These are phyloP conservation scores for Voacanga thouarsii DNA, from an alignment of 257 asterid species.

Conservation along the genomic window DNA sequence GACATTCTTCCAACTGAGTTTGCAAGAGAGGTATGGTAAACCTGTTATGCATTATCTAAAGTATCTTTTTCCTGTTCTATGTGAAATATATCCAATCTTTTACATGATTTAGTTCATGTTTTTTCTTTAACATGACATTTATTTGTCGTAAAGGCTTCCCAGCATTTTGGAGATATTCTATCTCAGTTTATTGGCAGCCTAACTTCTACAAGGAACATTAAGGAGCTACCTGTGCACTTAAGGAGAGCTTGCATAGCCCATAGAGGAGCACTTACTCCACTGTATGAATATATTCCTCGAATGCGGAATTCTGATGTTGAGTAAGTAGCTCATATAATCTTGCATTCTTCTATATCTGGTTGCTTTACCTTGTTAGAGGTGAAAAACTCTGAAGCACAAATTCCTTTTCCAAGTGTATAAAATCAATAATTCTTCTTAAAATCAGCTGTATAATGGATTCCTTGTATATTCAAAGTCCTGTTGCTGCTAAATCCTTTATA, in stretches of 20 bases:
- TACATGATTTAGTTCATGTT: not conserved
- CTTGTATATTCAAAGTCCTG: not conserved
- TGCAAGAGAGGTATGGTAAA: slow-evolving; percentile 71
- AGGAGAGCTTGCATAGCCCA: slow-evolving; percentile 85
- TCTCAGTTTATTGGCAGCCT: slow-evolving; percentile 70
- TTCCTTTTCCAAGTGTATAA: not conserved
- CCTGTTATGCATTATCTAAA: not conserved
- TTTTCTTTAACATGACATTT: slow-evolving; percentile 12
- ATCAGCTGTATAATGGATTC: not conserved
- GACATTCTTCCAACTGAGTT: slow-evolving; percentile 97
- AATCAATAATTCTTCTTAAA: not conserved
- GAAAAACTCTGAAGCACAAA: not conserved
- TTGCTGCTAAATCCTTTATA: not conserved
- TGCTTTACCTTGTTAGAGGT: not conserved
- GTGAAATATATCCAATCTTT: not conserved
- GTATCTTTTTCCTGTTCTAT: not conserved
- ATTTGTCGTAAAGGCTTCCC: slow-evolving; percentile 68
- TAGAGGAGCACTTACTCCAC: slow-evolving; percentile 63
- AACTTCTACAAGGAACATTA: slow-evolving; percentile 59
- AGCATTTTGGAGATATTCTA: slow-evolving; percentile 86
- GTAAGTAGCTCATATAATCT: slow-evolving; percentile 46
- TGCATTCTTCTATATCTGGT: slow-evolving; percentile 11
- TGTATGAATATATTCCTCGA: slow-evolving; percentile 80
- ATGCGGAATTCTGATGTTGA: slow-evolving; percentile 72
- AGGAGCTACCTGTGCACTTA: slow-evolving; percentile 64